Evolutionary conservation across 1,284 basidiomycete genomes (phyloP).

Genomic region (Cryptococcus maquisensis): DNA sequence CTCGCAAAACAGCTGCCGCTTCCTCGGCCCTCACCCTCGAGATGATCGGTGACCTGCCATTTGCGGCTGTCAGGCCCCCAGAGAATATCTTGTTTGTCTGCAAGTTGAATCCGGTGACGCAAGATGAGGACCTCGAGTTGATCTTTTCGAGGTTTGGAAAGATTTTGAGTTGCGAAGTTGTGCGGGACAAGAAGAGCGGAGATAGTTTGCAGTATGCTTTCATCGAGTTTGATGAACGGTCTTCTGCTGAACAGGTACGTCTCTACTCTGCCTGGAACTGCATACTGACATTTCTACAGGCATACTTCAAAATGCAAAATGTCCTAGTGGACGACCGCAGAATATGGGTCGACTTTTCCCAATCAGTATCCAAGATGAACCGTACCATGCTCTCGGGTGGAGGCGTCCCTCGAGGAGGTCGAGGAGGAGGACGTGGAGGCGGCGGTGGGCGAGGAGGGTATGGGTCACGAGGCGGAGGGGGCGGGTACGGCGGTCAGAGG

Average conservation of each 20-base stretch:
- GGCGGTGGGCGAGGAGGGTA: conserved; percentile 18
- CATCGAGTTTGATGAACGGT: conserved; percentile 91
- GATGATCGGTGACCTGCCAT: conserved; percentile 98
- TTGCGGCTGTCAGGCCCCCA: conserved; percentile 94
- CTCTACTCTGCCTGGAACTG: not conserved
- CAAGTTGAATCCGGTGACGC: conserved; percentile 93
- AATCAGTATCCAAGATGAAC: conserved; percentile 70
- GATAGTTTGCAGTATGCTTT: conserved; percentile 98
- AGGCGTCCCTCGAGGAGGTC: conserved; percentile 58
- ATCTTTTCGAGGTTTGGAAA: conserved; percentile 94
- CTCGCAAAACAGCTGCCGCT: conserved; percentile 77
- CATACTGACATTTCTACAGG: conserved; percentile 52
- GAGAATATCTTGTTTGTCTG: conserved; percentile 99
- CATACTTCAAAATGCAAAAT: conserved; percentile 99
- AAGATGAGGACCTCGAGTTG: conserved; percentile 92
- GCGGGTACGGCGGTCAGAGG: not conserved
- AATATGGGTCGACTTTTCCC: conserved; percentile 98
- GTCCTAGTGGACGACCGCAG: conserved; percentile 97
- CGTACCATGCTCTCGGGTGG: conserved; percentile 49
- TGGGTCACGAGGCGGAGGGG: conserved; percentile 2
- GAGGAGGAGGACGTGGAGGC: conserved; percentile 13
- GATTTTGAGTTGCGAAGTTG: conserved; percentile 96
- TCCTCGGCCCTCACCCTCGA: conserved; percentile 94
- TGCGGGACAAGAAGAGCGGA: conserved; percentile 90
- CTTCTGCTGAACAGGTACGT: conserved; percentile 83